phyloP scores from a whole-genome alignment of 768 basidiomycete genomes.

The Tylopilus subfusipes region DNA sequence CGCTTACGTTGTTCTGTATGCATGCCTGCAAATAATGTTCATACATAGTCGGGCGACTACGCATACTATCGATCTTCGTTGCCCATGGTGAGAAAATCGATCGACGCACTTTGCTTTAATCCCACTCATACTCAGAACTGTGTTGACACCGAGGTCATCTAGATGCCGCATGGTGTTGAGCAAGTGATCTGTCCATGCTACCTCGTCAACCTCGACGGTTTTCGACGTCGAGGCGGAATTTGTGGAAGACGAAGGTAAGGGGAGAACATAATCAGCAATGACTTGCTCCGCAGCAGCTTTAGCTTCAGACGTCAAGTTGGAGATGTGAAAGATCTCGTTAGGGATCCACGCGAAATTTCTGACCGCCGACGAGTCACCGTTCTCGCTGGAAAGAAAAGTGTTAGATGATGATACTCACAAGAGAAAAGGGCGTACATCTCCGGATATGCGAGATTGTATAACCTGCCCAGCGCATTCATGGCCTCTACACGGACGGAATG shows the following conservation, averaged over 20 bases:
- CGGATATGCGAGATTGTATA: conserved; percentile 79
- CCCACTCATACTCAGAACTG: conserved; percentile 58
- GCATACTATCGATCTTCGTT: conserved; percentile 2
- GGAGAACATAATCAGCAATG: conserved; percentile 74
- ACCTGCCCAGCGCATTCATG: conserved; percentile 65
- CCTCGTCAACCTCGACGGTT: conserved; percentile 66
- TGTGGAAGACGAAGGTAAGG: conserved; percentile 54
- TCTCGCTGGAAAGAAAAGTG: conserved; percentile 53
- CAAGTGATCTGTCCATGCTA: conserved; percentile 80
- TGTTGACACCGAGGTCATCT: conserved; percentile 53
- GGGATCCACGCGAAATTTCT: conserved; percentile 94
- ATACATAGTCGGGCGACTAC: conserved; percentile 65
- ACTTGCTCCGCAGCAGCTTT: conserved; percentile 66
- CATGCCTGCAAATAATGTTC: conserved; percentile 72
- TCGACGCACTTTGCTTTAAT: conserved; percentile 55
- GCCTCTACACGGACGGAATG: conserved; percentile 70
- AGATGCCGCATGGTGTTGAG: conserved; percentile 69
- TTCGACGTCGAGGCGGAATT: conserved; percentile 40
- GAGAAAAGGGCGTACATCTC: conserved; percentile 69
- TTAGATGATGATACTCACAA: conserved; percentile 2
- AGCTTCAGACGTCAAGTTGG: conserved; percentile 50
- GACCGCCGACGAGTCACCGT: conserved; percentile 67
- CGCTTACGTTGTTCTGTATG: conserved; percentile 79
- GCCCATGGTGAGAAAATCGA: neutral
- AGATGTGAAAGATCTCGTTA: conserved; percentile 57